Evolutionary conservation across 371 early-diverging fungal species (phyloP).

Genomic region (Mortierella sp.): DNA sequence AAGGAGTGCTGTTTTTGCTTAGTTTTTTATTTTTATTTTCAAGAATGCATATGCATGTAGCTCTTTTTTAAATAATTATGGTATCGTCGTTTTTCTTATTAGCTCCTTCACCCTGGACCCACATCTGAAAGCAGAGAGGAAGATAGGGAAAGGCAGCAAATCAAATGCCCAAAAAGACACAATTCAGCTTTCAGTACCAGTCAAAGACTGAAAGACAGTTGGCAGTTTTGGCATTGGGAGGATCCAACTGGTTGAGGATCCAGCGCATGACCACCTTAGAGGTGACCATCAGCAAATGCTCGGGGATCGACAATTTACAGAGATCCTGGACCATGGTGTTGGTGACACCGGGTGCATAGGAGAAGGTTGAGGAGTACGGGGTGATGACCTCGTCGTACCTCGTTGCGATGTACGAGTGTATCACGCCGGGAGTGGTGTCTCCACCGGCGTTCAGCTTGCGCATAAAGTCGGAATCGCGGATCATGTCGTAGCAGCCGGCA

Average conservation of each 20-base stretch:
- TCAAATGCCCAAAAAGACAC: not conserved
- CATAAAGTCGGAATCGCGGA: conserved; percentile 24
- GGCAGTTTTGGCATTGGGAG: conserved; percentile 21
- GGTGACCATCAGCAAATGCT: conserved; percentile 23
- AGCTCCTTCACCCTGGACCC: no score
- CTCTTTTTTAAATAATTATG: no score
- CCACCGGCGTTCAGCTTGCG: conserved; percentile 28
- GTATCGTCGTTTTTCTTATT: no score
- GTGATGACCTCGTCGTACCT: conserved; percentile 36
- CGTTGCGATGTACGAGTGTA: conserved; percentile 33
- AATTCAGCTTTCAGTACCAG: conserved; percentile 1
- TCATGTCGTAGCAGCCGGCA: conserved; percentile 21
- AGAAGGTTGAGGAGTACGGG: conserved; percentile 11
- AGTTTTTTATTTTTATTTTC: no score
- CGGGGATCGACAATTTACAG: conserved; percentile 22
- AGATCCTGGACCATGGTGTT: conserved; percentile 30
- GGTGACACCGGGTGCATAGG: conserved; percentile 10
- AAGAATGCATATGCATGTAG: no score
- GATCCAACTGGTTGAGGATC: conserved; percentile 38
- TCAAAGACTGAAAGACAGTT: conserved; percentile 29
- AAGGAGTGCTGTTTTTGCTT: not conserved
- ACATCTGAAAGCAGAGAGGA: no score
- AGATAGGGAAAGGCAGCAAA: not conserved
- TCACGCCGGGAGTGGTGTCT: conserved; percentile 21
- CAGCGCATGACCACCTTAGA: conserved; percentile 31